Evolutionary conservation across 805 yeast species (phyloP), one percentile per base, ranked within the genome.

Genomic region (Middelhovenomyces tepae): DNA sequence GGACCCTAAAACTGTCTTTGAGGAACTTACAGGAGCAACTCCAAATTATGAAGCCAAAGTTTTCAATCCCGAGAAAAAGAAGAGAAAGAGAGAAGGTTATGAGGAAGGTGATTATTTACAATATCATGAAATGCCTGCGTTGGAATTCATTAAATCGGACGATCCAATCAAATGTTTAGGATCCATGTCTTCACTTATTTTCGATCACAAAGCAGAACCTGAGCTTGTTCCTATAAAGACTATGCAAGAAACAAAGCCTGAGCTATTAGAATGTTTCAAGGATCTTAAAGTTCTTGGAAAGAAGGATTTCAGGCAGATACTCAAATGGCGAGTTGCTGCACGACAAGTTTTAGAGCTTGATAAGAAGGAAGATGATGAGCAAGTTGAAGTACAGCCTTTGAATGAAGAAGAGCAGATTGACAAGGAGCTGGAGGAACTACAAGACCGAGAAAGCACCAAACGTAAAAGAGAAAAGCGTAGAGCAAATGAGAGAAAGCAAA

Each of bases 271-370:
- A 45, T 85, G 95, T 56, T 65, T 89, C 48, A 82, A 80, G 52
- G 99, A 91, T 69, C 69, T 91, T 54, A 85, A 84, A 56, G 96
- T 89, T 4, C 67, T 91, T 35, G 98, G 98, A 46, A 85, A 75
- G 57, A 89, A 86, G 50, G 99, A 91, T 57, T 91, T 91, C 64
- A 78, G 89, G 50, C 60, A 66, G 54, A 70, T 91, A 34, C 64
- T 91, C 39, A 82, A 74, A 57, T 91, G 96, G 84, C 77, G 99
- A 62, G 74, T 78, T 46, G 76, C 78, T 34, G 89, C 94, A 1
- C 73, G 98, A 51, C 82, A 73, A 19, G 57, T 76, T 17, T 63
- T 91, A 26, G 93, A 82, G 7, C 56, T 87, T 7, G 77, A 73
- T 34, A 64, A 64, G 20, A 54, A 57, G 21, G 79, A 72, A 7